Conservation (phyloP, 179 eudicot genomes). For the Beta corolliflora region DNA sequence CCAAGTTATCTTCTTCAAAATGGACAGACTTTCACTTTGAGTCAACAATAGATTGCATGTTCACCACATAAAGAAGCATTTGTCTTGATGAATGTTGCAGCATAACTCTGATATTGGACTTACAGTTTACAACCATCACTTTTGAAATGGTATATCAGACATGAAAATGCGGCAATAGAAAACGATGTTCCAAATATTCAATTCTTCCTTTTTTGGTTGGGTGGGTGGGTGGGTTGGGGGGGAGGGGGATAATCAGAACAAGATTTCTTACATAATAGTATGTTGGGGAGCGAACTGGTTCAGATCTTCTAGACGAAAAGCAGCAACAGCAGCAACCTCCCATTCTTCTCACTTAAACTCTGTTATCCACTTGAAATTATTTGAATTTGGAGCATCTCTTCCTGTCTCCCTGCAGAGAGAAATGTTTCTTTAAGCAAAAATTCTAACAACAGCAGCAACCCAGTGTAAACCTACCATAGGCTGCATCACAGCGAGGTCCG, state of each 20-base stretch:
- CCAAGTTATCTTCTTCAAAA: background rate
- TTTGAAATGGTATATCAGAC: conserved; percentile 3
- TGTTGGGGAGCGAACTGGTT: conserved; percentile 42
- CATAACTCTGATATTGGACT: background rate
- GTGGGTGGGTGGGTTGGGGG: no score
- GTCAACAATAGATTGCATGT: background rate
- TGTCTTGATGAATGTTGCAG: background rate
- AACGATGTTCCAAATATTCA: background rate
- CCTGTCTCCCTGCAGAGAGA: conserved; percentile 16
- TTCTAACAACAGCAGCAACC: background rate
- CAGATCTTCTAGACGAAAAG: conserved; percentile 46
- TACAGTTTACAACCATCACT: background rate
- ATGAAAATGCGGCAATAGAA: background rate
- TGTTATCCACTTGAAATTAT: conserved; percentile 27
- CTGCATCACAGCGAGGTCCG: background rate
- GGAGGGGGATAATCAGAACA: background rate
- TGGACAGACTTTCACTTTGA: background rate
- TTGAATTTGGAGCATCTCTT: conserved; percentile 26
- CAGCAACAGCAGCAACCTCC: conserved; percentile 68
- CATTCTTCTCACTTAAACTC: conserved; percentile 40
- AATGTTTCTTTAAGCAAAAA: background rate
- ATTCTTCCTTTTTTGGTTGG: no score
- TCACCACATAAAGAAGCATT: background rate
- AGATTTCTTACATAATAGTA: conserved; percentile 49
- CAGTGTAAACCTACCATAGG: background rate